Base-by-base conservation (phyloP, 441 rosid species). In the Bruguiera hainesii region DNA sequence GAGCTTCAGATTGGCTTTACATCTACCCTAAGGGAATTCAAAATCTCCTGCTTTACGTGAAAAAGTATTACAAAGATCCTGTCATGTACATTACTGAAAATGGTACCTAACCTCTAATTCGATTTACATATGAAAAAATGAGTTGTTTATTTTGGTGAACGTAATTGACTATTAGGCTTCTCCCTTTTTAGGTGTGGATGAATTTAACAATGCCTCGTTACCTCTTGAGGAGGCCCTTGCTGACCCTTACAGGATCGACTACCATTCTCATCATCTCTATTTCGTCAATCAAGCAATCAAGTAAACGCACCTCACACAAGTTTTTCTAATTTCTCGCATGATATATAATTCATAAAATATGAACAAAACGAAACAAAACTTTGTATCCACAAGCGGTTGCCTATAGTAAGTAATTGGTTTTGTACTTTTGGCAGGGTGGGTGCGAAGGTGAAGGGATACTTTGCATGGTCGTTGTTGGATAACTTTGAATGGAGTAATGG, bases 381-480 rank as follows among this genome's bases (percentile, higher is more conserved):
- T 51, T 51, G 21, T 7, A 51, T 6, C n/a, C 23, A 6, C 10
- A n/a, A 21, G 55, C 3, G n/a, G 56, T 51, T 51, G 23, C 9
- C 2, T 51, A n/a, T 7, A 51, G n/a, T 7, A n/a, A n/a, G 7
- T 51, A 51, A 7, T 33, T 33, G 37, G 10, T 33, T 7, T n/a
- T 6, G 3, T n/a, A 19, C 4, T 23, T 18, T 42, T 56, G 10
- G 49, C 35, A 77, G 81, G 69, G 75, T 75, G 52, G 89, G 88
- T 1, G 86, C 68, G 16, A 81, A 87, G 19, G 83, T 87, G 56
- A 83, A 79, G 59, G 92, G 89, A 49, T 87, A 80, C 30, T 79
- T 81, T 49, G 85, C 81, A 19, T 83, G 87, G 89, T 80, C 89
- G 16, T 73, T 86, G 28, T 28, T 82, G 69, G 90, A 85, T 37